These are phyloP conservation scores for Zasmidium angulare DNA, from an alignment of 2,329 filamentous ascomycete species.

Conservation along the genomic window DNA sequence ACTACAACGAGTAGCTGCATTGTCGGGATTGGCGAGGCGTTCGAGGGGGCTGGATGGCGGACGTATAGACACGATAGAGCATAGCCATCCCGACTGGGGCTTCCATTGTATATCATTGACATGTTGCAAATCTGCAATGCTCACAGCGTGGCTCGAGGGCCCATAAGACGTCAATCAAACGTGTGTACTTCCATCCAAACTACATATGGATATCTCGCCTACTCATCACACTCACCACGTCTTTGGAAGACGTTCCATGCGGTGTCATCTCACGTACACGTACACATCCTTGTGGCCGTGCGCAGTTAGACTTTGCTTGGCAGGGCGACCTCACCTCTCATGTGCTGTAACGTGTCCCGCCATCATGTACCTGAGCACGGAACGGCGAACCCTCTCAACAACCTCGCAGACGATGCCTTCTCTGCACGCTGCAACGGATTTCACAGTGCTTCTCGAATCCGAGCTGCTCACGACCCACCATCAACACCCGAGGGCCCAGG, in stretches of 20 bases:
- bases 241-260: no score
- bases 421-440: background rate
- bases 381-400: background rate
- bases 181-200: no score
- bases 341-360: no score
- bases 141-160: background rate
- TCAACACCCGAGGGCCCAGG: background rate
- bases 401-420: background rate
- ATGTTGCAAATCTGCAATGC: background rate
- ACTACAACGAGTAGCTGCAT: conserved; percentile 21
- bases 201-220: no score
- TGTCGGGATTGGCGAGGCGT: conserved; percentile 5
- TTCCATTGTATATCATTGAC: conserved; percentile 7
- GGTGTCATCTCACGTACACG: no score
- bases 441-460: background rate
- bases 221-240: no score
- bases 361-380: background rate
- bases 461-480: background rate
- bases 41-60: conserved; percentile 4
- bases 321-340: no score
- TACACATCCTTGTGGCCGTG: no score
- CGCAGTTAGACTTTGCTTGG: no score
- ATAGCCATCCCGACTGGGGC: background rate
- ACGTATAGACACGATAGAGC: conserved; percentile 7
- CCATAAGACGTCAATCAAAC: background rate